These are phyloP conservation scores for Blastobotrys capitulatus DNA, from an alignment of 1,139 yeast genomes.

Conservation along the genomic window DNA sequence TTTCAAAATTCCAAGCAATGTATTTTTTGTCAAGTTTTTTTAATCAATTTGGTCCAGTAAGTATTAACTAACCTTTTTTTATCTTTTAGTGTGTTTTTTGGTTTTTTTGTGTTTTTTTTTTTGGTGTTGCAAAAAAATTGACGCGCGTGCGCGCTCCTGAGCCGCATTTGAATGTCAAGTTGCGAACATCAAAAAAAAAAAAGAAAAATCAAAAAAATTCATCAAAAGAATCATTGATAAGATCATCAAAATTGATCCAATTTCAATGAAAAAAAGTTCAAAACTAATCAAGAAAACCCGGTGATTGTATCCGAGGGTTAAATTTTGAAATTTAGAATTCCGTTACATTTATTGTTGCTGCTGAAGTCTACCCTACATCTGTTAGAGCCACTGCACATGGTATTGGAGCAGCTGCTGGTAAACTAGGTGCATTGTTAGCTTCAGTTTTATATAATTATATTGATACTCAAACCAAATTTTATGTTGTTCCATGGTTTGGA, in stretches of 20 bases:
- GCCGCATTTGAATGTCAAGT: no score
- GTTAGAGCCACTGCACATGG: slow-evolving; percentile 99
- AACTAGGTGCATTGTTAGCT: slow-evolving; percentile 94
- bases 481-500: slow-evolving; percentile 38
- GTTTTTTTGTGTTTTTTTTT: no score
- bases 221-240: no score
- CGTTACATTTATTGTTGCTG: slow-evolving; percentile 70
- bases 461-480: slow-evolving; percentile 31
- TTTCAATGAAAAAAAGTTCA: no score
- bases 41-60: slow-evolving; percentile 81
- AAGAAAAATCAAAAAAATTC: no score
- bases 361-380: slow-evolving; percentile 95
- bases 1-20: slow-evolving; percentile 53
- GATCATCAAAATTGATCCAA: no score
- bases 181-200: no score
- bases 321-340: no score
- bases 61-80: slow-evolving; percentile 45
- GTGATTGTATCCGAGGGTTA: no score
- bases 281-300: no score
- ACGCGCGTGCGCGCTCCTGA: no score
- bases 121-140: no score
- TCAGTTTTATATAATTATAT: slow-evolving; percentile 51
- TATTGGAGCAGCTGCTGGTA: slow-evolving; percentile 93
- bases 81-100: neutral
- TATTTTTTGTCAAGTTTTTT: slow-evolving; percentile 61